A percentile compares a stretch with the other conserved stretches of the same genome.
Conservation (phyloP, 2,329 filamentous ascomycete species). For the Trichoderma gracile region DNA sequence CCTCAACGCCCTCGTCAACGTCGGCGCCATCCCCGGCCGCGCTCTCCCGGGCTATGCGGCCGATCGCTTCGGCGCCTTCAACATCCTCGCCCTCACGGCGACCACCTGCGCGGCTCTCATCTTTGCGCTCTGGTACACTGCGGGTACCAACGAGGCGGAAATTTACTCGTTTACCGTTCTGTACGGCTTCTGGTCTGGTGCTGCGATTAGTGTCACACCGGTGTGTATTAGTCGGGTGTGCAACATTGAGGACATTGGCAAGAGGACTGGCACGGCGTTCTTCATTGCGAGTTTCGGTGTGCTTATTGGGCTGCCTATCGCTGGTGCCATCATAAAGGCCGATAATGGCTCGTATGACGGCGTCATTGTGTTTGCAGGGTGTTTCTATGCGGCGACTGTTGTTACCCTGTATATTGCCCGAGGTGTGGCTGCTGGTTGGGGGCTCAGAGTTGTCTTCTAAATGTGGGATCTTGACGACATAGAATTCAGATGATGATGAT, state of each 20-base stretch:
- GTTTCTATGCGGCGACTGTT: conserved; percentile 33
- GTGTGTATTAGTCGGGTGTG: conserved; percentile 73
- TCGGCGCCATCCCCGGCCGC: conserved; percentile 66
- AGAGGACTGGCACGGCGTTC: conserved; percentile 70
- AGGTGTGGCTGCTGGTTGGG: conserved; percentile 31
- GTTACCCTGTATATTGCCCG: conserved; percentile 31
- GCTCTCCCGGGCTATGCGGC: conserved; percentile 67
- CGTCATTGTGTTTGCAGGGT: conserved; percentile 54
- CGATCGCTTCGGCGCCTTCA: conserved; percentile 69
- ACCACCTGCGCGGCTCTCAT: conserved; percentile 46
- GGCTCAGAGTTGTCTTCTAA: conserved; percentile 21
- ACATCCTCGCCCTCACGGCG: conserved; percentile 64
- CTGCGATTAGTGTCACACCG: conserved; percentile 68
- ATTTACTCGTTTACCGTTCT: conserved; percentile 62
- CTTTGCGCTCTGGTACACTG: conserved; percentile 63
- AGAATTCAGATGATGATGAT: no score
- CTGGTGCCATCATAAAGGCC: conserved; percentile 52
- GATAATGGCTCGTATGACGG: conserved; percentile 50
- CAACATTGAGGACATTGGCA: conserved; percentile 66
- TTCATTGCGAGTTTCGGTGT: conserved; percentile 64
- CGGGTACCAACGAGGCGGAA: conserved; percentile 46
- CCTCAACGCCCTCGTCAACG: conserved; percentile 69
- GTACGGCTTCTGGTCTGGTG: conserved; percentile 71
- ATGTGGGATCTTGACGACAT: no score
- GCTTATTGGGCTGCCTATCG: conserved; percentile 60